These are phyloP conservation scores for Tetrahymena borealis DNA, from an alignment of 73 alveolate species.

Conservation along the genomic window DNA sequence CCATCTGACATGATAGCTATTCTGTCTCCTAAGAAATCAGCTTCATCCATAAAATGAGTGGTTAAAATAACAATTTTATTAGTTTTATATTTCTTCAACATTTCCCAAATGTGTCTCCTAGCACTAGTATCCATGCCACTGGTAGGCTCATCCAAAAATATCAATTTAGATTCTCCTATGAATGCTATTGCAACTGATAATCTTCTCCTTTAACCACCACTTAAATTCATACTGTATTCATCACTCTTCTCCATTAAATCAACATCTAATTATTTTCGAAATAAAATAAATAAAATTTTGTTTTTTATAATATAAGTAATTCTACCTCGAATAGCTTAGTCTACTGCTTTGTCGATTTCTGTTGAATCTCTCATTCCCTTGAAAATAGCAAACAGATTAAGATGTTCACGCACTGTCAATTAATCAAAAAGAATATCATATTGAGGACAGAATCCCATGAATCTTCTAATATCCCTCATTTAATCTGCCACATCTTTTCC, in stretches of 20 bases:
- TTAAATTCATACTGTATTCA: constrained; percentile 55
- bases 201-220: constrained; percentile 94
- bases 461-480: constrained; percentile 54
- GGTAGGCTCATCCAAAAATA: constrained; percentile 93
- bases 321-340: constrained; percentile 7
- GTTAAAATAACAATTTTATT: constrained; percentile 75
- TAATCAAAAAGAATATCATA: constrained; percentile 78
- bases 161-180: constrained; percentile 83
- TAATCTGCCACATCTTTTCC: constrained; percentile 36
- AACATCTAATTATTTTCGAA: constrained; percentile 57
- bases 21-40: constrained; percentile 57
- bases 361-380: constrained; percentile 4
- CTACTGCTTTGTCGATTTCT: constrained; percentile 50
- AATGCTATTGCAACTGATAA: constrained; percentile 86
- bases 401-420: constrained; percentile 64
- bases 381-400: constrained; percentile 58
- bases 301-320: constrained; percentile 40
- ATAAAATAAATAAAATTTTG: constrained; percentile 32
- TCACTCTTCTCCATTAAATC: constrained; percentile 51
- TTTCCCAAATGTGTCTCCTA: constrained; percentile 89
- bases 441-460: constrained; percentile 91
- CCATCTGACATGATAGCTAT: constrained; percentile 70
- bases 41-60: constrained; percentile 75
- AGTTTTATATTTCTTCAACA: constrained; percentile 77
- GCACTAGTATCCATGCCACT: constrained; percentile 95